Evolutionary conservation across 371 early-diverging fungal genomes (phyloP), one percentile per base, ranked within the genome.

Genomic region (Funneliformis caledonium): DNA sequence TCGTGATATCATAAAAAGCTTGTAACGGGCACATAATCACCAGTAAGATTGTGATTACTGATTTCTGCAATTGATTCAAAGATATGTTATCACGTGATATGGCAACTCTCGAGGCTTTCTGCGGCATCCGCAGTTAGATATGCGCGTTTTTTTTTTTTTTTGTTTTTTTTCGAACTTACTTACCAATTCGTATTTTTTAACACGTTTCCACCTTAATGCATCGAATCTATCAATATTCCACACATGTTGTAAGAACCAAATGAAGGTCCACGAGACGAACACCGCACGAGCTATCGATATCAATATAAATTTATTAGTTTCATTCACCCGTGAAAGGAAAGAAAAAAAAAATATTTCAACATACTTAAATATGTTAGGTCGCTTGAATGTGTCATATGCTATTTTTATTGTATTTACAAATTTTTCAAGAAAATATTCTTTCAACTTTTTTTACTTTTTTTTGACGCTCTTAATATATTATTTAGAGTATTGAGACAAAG

Each of bases 141-240:
- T 12, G 31, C 16, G 26, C 9, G 33, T 59, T 8, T 16, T 16
- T 26, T 48, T 50, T 26, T 26, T 26, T 26, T 26, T 26, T 26
- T 26, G 26, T 26, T 26, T 26, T 9, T 42, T 31, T 31, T 37
- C 37, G 37, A 37, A 37, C 37, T 1, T 16, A 67, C 31, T 48
- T 50, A 78, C 78, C 78, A 78, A 69, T 67, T 78, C 78, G 10
- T 50, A 48, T 22, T 69, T 68, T 52, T 69, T 78, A 31, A 78
- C 43, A 11, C 78, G 67, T 37, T 31, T 12, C 78, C 78, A 78
- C 45, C n/a, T 26, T 68, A 78, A 69, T 42, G 78, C 78, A 52
- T 78, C 52, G 26, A 78, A 78, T 19, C 78, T 31, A 43, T 78
- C 78, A n/a, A 78, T n/a, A 37, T 56, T 50, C 78, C 78, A 78